phyloP scores from a whole-genome alignment of 805 yeast species.

The Wickerhamiella spandovensis region DNA sequence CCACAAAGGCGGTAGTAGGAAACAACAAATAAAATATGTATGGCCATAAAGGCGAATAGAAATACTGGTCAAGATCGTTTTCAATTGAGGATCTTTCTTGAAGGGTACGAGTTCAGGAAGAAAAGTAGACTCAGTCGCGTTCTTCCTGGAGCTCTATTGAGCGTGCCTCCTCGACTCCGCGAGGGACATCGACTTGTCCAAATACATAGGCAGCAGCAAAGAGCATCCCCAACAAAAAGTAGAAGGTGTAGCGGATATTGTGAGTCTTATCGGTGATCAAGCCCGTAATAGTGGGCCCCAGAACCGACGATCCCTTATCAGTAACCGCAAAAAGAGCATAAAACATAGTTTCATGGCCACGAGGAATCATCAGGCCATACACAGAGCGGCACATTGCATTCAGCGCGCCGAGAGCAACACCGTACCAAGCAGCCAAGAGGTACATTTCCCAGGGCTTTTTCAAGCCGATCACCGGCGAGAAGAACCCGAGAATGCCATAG shows the following conservation, averaged over 20 bases:
- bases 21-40: background rate
- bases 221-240: conserved; percentile 42
- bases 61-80: no score
- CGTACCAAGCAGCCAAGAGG: conserved; percentile 59
- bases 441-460: conserved; percentile 57
- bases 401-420: conserved; percentile 59
- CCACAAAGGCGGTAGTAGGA: no score
- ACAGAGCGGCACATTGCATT: conserved; percentile 57
- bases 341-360: conserved; percentile 61
- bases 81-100: no score
- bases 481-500: conserved; percentile 59
- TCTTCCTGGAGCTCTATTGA: background rate
- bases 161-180: conserved; percentile 46
- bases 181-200: conserved; percentile 38
- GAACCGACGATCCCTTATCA: conserved; percentile 63
- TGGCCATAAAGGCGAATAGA: background rate
- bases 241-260: conserved; percentile 60
- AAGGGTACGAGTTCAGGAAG: no score
- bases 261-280: conserved; percentile 59
- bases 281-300: conserved; percentile 67
- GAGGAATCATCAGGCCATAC: conserved; percentile 56
- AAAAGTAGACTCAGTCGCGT: background rate
- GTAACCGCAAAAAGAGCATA: conserved; percentile 67
- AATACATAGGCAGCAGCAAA: conserved; percentile 47
- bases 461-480: conserved; percentile 41